A percentile compares a stretch with the other conserved stretches of the same genome.
Conservation (phyloP, 2,329 filamentous ascomycete species). For the Podosphaera xanthii region DNA sequence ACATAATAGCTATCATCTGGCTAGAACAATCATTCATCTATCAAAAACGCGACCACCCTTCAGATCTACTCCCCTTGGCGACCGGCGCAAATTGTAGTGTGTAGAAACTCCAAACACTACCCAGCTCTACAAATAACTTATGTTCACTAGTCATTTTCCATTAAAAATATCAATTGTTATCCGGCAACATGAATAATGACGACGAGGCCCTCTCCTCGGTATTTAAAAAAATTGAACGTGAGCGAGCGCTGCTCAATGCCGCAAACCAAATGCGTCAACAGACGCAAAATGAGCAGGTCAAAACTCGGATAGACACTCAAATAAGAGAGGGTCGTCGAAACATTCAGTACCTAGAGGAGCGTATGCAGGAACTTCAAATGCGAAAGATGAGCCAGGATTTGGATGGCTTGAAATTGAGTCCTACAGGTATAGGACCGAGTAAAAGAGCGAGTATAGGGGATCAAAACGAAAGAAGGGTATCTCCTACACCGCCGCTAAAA, state of each 20-base stretch:
- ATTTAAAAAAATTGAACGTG: slow-evolving; percentile 90
- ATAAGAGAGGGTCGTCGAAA: slow-evolving; percentile 86
- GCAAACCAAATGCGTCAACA: slow-evolving; percentile 89
- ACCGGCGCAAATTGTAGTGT: neutral
- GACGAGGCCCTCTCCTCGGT: slow-evolving; percentile 53
- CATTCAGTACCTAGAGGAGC: slow-evolving; percentile 87
- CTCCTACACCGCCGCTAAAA: slow-evolving; percentile 51
- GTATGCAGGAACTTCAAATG: slow-evolving; percentile 69
- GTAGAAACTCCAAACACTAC: neutral
- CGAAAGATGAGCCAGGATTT: slow-evolving; percentile 48
- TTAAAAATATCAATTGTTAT: neutral
- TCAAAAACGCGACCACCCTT: neutral
- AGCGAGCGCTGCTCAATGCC: slow-evolving; percentile 83
- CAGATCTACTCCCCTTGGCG: neutral
- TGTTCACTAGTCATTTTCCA: neutral
- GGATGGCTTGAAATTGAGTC: slow-evolving; percentile 39
- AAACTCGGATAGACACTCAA: slow-evolving; percentile 75
- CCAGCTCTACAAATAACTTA: neutral
- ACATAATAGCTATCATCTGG: neutral
- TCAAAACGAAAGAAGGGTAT: slow-evolving; percentile 22
- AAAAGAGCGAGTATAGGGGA: slow-evolving; percentile 24
- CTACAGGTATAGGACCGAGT: slow-evolving; percentile 18
- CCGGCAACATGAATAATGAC: slow-evolving; percentile 30
- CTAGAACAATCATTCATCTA: neutral
- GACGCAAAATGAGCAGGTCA: slow-evolving; percentile 79